phyloP scores from a whole-genome alignment of 257 asterid species.

The Plantago elongata region DNA sequence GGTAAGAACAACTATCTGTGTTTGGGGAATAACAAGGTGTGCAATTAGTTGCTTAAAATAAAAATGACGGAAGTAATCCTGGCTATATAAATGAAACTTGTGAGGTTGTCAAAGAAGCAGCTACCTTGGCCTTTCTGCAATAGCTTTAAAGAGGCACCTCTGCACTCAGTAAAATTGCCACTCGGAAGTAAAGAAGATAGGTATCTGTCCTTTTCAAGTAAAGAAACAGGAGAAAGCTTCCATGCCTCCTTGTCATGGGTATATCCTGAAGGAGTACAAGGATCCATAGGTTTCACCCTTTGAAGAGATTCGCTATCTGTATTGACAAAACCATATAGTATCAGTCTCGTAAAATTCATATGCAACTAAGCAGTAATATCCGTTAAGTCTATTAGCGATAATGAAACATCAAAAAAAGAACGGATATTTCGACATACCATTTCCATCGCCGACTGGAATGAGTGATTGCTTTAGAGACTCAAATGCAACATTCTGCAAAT shows the following conservation, averaged over 20 bases:
- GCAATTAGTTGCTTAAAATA: background rate
- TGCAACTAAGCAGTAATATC: too few species aligned
- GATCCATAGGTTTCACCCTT: slow-evolving; percentile 53
- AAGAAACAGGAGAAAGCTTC: slow-evolving; percentile 42
- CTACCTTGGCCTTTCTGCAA: slow-evolving; percentile 85
- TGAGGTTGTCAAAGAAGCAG: slow-evolving; percentile 11
- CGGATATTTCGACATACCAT: slow-evolving; percentile 37
- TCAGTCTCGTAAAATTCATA: too few species aligned
- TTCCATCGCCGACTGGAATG: slow-evolving; percentile 33
- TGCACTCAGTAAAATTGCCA: slow-evolving; percentile 93
- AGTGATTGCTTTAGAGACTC: slow-evolving; percentile 70
- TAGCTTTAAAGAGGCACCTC: slow-evolving; percentile 70
- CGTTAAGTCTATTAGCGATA: background rate
- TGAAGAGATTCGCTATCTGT: slow-evolving; percentile 54
- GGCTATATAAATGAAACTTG: background rate
- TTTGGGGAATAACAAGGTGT: slow-evolving; percentile 13
- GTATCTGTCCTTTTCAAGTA: slow-evolving; percentile 41
- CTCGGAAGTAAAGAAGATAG: slow-evolving; percentile 52
- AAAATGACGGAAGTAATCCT: background rate
- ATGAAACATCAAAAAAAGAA: slow-evolving; percentile 17
- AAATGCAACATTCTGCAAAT: slow-evolving; percentile 86
- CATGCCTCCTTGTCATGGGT: slow-evolving; percentile 32
- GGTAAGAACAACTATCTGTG: slow-evolving; percentile 71
- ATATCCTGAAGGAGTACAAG: slow-evolving; percentile 93
- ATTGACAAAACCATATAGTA: slow-evolving; percentile 9